Evolutionary conservation across 768 basidiomycete species (phyloP), one percentile per base, ranked within the genome.

Genomic region (Daedaleopsis sinensis): DNA sequence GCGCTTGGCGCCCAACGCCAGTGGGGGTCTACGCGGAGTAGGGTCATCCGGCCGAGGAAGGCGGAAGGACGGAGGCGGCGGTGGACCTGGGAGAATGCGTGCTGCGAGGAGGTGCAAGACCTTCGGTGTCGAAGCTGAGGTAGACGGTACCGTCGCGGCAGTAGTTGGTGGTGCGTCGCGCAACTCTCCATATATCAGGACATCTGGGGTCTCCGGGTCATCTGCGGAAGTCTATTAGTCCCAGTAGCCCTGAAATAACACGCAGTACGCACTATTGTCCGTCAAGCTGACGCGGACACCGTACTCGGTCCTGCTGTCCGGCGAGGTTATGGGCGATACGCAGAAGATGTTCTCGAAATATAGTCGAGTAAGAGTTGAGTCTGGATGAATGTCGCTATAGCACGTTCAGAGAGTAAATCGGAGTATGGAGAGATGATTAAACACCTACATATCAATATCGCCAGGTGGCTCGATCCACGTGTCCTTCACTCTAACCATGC

Each of bases 291-390:
- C 82, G 55, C 84, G 86, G 46, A 92, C 76, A 1, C 89, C 90
- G 1, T 80, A 69, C 16, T 82, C 79, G 2, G 84, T 85, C n/a
- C 78, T 58, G 57, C 73, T 51, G 52, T 75, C 54, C 23, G 68
- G 47, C 19, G 71, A 35, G 55, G 71, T 62, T 68, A 83, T 58
- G 69, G 79, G 61, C 58, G 71, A 58, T 2, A 88, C 70, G 70
- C 89, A 90, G 60, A 93, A 82, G 1, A 79, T 78, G 62, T 89
- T 90, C 69, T 90, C 87, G 59, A 93, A 89, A 69, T 88, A 92
- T 3, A 87, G 76, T 52, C 78, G 80, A 6, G 84, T 84, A 49
- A 93, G 67, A 1, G 78, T 77, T 11, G 90, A 86, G 18, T 76
- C 75, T 6, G 88, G 87, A 62, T 93, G 88, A 11, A 93, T 82